Evolutionary conservation across 2,329 filamentous ascomycete species (phyloP), one percentile per base, ranked within the genome.

Genomic region (Penicillium sp.): DNA sequence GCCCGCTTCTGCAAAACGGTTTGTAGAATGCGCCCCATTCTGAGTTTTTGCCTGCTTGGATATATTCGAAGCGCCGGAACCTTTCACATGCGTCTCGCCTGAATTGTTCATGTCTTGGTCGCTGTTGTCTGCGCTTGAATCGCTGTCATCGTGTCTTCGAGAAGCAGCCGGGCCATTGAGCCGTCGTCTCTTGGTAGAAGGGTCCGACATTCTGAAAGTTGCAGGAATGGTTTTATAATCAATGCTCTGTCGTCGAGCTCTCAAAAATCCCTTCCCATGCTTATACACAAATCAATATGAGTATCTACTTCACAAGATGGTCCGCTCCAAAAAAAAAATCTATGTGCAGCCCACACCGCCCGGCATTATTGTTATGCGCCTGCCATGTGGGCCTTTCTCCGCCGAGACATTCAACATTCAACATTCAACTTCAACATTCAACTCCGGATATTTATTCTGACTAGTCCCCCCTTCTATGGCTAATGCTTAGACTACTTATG

Each of bases 1-100:
- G 28, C 70, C 69, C 48, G 73, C 61, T 60, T 76, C 69, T 28
- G 66, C 66, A 49, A 68, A 70, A 23, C 62, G 64, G 49, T 35
- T 46, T 30, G 45, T n/a, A 45, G 38, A 46, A 38, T 43, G 30
- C 11, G 43, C 18, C 26, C 50, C 21, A 35, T 58, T 49, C 14
- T 54, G 50, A 6, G 11, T 23, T 16, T 35, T 35, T 20, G 12
- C 12, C 23, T 59, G 56, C 54, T 59, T 56, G 60, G 68, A 55
- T 16, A 24, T 33, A 11, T 16, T 48, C 5, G 40, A 50, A 20
- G 30, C 3, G 14, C 30, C 20, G 18, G 42, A 2, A 43, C 11
- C 26, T 47, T 53, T 46, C 14, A 21, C 26, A 30, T 47, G 28
- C 12, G 28, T 26, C 18, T 49, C 47, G 33, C 30, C 9, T 35